phyloP scores from a whole-genome alignment of 306 rosid species.

The Sesbania bispinosa region DNA sequence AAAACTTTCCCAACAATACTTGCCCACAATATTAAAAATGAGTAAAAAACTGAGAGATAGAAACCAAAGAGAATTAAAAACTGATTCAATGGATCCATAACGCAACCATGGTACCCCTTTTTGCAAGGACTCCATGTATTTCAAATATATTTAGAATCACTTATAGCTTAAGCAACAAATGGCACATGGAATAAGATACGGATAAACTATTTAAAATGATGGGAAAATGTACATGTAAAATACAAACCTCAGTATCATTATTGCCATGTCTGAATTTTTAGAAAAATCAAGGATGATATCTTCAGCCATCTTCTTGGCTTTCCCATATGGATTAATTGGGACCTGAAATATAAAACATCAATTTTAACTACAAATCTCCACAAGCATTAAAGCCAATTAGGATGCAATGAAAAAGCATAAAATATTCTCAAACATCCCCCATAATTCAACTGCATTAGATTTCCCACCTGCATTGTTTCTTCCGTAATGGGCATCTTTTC shows the following conservation, averaged over 20 bases:
- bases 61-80: not conserved
- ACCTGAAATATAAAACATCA: slow-evolving; percentile 39
- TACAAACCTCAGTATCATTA: slow-evolving; percentile 85
- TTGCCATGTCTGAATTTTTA: slow-evolving; percentile 85
- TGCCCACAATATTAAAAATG: not conserved
- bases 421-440: slow-evolving; percentile 4
- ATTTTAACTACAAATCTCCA: not conserved
- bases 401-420: not conserved
- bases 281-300: slow-evolving; percentile 91
- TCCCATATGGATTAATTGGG: slow-evolving; percentile 96
- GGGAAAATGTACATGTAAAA: not conserved
- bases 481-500: slow-evolving; percentile 95
- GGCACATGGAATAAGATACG: not conserved
- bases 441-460: not conserved
- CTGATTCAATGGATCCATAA: not conserved
- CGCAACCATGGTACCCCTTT: not conserved
- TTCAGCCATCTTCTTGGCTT: slow-evolving; percentile 98
- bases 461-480: slow-evolving; percentile 72
- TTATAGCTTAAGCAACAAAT: not conserved
- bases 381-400: slow-evolving; percentile 4
- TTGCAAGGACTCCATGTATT: not conserved
- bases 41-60: not conserved
- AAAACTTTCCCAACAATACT: not conserved
- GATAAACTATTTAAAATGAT: not conserved
- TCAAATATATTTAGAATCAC: not conserved